A percentile compares a stretch with the other conserved stretches of the same genome.
These are phyloP conservation scores for Hamigera avellanea DNA, from an alignment of 495 filamentous ascomycete genomes.

Conservation along the genomic window DNA sequence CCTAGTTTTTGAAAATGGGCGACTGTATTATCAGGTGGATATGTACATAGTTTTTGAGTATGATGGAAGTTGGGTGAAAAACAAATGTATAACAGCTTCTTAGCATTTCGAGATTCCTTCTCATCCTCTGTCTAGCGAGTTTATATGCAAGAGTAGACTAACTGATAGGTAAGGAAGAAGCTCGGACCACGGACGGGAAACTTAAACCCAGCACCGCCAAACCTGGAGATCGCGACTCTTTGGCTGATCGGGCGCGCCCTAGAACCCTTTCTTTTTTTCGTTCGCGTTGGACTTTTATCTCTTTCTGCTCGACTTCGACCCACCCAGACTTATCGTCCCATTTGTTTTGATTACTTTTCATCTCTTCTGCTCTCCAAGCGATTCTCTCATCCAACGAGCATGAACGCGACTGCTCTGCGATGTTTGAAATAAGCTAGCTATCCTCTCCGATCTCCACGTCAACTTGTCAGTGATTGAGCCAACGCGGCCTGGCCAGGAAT, in stretches of 20 bases:
- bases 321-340: too few relatives aligned
- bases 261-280: constrained; percentile 8
- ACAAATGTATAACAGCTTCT: background rate
- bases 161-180: too few relatives aligned
- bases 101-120: too few relatives aligned
- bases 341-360: too few relatives aligned
- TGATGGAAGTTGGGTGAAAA: background rate
- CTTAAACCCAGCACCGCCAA: constrained; percentile 5
- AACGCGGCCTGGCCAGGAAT: background rate
- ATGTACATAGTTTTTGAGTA: background rate
- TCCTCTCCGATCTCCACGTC: background rate
- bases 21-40: background rate
- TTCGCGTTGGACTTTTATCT: constrained; percentile 6
- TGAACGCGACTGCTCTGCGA: constrained; percentile 13
- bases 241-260: constrained; percentile 20
- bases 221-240: constrained; percentile 33
- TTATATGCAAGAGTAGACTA: too few relatives aligned
- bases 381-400: background rate
- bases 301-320: too few relatives aligned
- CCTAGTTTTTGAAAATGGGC: background rate
- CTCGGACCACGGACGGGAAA: constrained; percentile 22
- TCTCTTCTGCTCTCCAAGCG: background rate
- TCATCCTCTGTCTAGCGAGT: too few relatives aligned
- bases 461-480: background rate
- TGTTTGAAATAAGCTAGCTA: constrained; percentile 14